These are phyloP conservation scores for Alternaria dauci DNA, from an alignment of 2,329 filamentous ascomycete species.

Conservation along the genomic window DNA sequence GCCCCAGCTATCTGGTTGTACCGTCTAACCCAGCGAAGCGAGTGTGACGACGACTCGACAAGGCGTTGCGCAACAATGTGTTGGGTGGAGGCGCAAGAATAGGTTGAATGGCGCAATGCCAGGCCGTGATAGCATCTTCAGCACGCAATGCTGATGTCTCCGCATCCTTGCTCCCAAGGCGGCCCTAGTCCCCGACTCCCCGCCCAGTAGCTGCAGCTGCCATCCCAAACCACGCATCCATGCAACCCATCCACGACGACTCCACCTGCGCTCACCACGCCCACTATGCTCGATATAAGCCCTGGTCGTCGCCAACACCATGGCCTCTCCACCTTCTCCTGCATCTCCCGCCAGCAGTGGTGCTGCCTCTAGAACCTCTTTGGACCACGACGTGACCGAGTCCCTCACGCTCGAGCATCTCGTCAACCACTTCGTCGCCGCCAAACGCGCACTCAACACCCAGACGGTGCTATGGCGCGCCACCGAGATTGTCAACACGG, in stretches of 20 bases:
- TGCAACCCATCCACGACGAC: neutral
- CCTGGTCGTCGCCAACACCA: constrained; percentile 14
- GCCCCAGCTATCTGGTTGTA: constrained; percentile 22
- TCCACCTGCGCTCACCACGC: neutral
- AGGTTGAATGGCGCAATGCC: constrained; percentile 23
- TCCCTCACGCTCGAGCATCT: constrained; percentile 73
- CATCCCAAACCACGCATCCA: too few relatives aligned
- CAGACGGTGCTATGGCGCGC: constrained; percentile 84
- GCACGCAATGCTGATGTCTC: constrained; percentile 20
- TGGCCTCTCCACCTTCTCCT: constrained; percentile 54
- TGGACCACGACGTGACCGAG: constrained; percentile 41
- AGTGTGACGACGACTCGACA: constrained; percentile 6
- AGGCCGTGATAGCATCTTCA: constrained; percentile 21
- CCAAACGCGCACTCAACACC: constrained; percentile 86
- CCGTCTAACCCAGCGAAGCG: constrained; percentile 1
- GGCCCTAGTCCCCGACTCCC: neutral
- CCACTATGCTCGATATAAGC: neutral
- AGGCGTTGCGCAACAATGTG: constrained; percentile 16
- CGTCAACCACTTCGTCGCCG: constrained; percentile 82
- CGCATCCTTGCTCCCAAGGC: constrained; percentile 2
- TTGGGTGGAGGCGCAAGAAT: neutral
- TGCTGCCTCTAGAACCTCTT: constrained; percentile 34
- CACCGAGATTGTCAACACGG: constrained; percentile 82
- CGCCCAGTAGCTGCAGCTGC: neutral
- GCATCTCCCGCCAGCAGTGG: constrained; percentile 52